These are phyloP conservation scores for Aspergillus bombycis DNA, from an alignment of 2,329 filamentous ascomycete species.

Conservation along the genomic window DNA sequence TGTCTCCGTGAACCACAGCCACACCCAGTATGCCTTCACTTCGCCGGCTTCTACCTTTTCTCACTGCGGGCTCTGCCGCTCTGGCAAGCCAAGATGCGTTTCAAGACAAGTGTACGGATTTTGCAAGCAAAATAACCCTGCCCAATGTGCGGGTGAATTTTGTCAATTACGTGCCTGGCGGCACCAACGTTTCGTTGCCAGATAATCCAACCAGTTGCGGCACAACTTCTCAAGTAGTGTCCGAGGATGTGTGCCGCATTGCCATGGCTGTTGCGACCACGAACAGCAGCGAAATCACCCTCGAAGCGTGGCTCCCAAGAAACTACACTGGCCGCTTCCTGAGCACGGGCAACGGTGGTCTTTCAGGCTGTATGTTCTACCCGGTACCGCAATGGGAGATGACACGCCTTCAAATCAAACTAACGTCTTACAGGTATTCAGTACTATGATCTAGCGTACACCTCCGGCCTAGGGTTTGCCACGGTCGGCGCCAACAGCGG, in stretches of 20 bases:
- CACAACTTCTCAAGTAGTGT: conserved; percentile 37
- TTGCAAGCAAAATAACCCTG: conserved; percentile 29
- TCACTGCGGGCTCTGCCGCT: conserved; percentile 25
- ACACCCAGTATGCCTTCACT: conserved; percentile 15
- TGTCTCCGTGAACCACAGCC: not conserved
- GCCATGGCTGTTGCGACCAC: conserved; percentile 48
- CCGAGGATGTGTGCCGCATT: conserved; percentile 46
- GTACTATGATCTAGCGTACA: conserved; percentile 50
- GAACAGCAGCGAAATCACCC: conserved; percentile 48
- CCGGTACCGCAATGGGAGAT: not conserved
- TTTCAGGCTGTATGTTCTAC: conserved; percentile 48
- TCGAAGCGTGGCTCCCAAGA: conserved; percentile 53
- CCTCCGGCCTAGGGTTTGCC: conserved; percentile 47
- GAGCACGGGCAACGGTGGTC: conserved; percentile 54
- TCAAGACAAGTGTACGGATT: conserved; percentile 27
- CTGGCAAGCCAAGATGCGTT: conserved; percentile 30
- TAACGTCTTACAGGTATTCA: conserved; percentile 40
- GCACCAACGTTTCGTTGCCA: conserved; percentile 42
- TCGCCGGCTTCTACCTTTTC: conserved; percentile 16
- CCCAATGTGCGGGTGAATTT: conserved; percentile 37
- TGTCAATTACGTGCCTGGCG: conserved; percentile 37
- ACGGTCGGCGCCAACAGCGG: conserved; percentile 55
- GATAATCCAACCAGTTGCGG: conserved; percentile 43
- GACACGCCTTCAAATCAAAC: too few relatives aligned
- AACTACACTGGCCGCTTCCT: conserved; percentile 52